phyloP scores from a whole-genome alignment of 169 alveolate species.

The Amoebophrya sp. region DNA sequence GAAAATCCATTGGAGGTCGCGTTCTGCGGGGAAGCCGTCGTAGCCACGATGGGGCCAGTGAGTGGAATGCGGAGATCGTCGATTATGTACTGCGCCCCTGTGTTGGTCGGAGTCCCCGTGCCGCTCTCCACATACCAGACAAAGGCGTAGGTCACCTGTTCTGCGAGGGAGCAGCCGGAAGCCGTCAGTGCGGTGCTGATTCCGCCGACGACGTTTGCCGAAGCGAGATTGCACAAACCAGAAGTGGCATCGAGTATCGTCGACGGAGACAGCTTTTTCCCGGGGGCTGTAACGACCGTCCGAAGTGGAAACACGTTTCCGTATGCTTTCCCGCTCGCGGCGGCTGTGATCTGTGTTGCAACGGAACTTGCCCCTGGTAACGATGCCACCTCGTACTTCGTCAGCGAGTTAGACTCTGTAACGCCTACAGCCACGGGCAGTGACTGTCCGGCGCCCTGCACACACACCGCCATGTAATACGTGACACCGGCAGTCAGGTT shows the following conservation, averaged over 20 bases:
- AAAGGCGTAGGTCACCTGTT: not conserved
- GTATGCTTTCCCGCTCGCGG: not conserved
- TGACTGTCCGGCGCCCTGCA: not conserved
- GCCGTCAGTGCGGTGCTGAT: not conserved
- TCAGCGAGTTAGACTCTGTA: not conserved
- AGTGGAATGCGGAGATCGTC: not conserved
- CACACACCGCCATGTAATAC: not conserved
- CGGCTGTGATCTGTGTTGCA: not conserved
- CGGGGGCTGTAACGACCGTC: no score
- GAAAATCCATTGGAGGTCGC: slow-evolving; percentile 7
- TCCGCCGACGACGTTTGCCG: not conserved
- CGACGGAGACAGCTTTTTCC: not conserved
- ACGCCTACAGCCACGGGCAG: not conserved
- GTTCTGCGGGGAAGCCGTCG: not conserved
- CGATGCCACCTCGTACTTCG: not conserved
- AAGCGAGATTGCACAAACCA: not conserved
- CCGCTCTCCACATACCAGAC: slow-evolving; percentile 34
- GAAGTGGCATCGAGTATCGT: not conserved
- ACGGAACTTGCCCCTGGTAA: no score
- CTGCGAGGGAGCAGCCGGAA: slow-evolving; percentile 4
- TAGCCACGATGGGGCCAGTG: not conserved
- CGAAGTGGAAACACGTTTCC: not conserved
- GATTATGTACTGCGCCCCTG: not conserved
- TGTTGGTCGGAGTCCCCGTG: not conserved
- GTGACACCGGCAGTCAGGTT: not conserved